These are phyloP conservation scores for Turnera subulata DNA, from an alignment of 345 rosid genomes.

Conservation along the genomic window DNA sequence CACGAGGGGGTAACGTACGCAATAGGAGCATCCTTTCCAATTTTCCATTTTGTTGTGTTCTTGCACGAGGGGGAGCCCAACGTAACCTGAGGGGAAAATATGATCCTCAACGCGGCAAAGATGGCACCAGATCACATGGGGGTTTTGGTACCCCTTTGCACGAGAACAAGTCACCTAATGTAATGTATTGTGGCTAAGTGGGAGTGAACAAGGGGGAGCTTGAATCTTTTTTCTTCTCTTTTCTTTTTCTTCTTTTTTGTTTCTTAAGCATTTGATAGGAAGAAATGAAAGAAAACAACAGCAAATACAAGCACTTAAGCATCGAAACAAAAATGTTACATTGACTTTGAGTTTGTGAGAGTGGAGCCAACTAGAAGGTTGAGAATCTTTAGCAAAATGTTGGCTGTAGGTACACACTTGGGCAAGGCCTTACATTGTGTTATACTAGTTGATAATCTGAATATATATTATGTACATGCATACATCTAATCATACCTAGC, in stretches of 20 bases:
- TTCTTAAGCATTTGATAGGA: background rate
- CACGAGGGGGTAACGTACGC: conserved; percentile 61
- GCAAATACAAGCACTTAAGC: conserved; percentile 54
- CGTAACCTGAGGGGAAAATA: conserved; percentile 4
- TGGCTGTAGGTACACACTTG: conserved; percentile 49
- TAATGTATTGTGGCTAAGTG: conserved; percentile 11
- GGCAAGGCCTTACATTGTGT: conserved; percentile 11
- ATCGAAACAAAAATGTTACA: conserved; percentile 54
- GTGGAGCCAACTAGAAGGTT: conserved; percentile 55
- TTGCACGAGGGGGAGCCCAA: conserved; percentile 7
- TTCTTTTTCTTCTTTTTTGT: no score
- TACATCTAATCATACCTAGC: no score
- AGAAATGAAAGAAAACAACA: conserved; percentile 47
- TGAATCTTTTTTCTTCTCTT: background rate
- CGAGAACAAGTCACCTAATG: conserved; percentile 31
- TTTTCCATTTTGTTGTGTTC: conserved; percentile 15
- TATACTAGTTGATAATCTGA: background rate
- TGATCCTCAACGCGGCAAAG: conserved; percentile 29
- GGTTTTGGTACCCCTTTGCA: conserved; percentile 18
- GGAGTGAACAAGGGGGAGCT: conserved; percentile 16
- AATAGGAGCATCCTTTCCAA: conserved; percentile 23
- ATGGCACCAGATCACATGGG: conserved; percentile 40
- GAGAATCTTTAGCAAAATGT: conserved; percentile 47
- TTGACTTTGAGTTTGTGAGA: conserved; percentile 35
- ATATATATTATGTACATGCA: background rate